These are phyloP conservation scores for Ophiocordyceps camponoti-rufipedis DNA, from an alignment of 2,329 filamentous ascomycete species.

Conservation along the genomic window DNA sequence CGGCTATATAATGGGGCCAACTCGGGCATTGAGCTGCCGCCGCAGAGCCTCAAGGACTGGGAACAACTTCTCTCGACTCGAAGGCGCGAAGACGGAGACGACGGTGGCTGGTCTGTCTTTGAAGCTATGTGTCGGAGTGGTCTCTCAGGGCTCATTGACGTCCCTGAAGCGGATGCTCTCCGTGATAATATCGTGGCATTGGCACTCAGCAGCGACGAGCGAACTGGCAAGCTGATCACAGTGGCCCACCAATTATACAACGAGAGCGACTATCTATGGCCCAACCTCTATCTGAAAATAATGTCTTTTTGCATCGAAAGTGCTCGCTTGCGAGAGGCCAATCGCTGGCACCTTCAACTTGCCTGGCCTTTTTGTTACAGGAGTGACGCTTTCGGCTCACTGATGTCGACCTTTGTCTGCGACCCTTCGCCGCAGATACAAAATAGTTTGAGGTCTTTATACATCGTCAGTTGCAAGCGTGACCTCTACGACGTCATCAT, in stretches of 20 bases:
- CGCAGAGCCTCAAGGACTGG: constrained; percentile 6
- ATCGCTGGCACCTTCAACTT: constrained; percentile 30
- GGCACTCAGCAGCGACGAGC: constrained; percentile 9
- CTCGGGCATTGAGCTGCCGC: background rate
- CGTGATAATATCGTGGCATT: constrained; percentile 13
- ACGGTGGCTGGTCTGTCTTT: constrained; percentile 12
- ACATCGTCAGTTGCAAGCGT: constrained; percentile 22
- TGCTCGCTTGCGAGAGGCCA: constrained; percentile 16
- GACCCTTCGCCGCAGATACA: constrained; percentile 18
- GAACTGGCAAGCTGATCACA: constrained; percentile 10
- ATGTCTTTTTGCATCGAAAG: constrained; percentile 23
- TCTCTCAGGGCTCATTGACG: constrained; percentile 6
- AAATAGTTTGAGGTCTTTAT: constrained; percentile 23
- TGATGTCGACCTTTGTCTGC: constrained; percentile 24
- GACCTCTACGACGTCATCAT: constrained; percentile 31
- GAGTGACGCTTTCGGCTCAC: constrained; percentile 19
- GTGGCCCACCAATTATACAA: constrained; percentile 16
- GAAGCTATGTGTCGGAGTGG: constrained; percentile 6
- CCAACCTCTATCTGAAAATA: constrained; percentile 28
- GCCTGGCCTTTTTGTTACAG: constrained; percentile 22
- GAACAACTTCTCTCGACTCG: constrained; percentile 5
- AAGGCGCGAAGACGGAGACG: constrained; percentile 6
- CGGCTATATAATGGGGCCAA: constrained; percentile 1
- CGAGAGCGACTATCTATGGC: constrained; percentile 24
- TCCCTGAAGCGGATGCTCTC: constrained; percentile 8